A percentile compares a stretch with the other conserved stretches of the same genome.
These are phyloP conservation scores for Podospora australis DNA, from an alignment of 495 filamentous ascomycete species.

Conservation along the genomic window DNA sequence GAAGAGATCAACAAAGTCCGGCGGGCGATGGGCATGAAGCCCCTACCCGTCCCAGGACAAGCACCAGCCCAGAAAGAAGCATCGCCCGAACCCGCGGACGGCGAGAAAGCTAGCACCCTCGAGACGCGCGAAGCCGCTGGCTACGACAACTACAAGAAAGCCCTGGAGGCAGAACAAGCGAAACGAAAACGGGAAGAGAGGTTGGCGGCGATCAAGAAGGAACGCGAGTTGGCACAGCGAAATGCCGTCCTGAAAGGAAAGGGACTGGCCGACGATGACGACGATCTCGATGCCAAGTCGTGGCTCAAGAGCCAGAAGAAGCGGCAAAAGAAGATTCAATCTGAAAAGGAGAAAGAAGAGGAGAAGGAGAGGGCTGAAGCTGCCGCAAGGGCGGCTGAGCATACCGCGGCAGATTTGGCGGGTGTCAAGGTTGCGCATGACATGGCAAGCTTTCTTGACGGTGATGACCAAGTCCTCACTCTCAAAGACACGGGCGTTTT, in stretches of 20 bases:
- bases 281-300: slow-evolving; percentile 67
- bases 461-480: slow-evolving; percentile 77
- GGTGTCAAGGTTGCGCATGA: slow-evolving; percentile 91
- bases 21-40: slow-evolving; percentile 80
- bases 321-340: slow-evolving; percentile 81
- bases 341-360: slow-evolving; percentile 63
- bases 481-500: slow-evolving; percentile 85
- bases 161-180: slow-evolving; percentile 49
- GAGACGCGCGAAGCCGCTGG: slow-evolving; percentile 72
- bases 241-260: slow-evolving; percentile 69
- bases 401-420: slow-evolving; percentile 76
- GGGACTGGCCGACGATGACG: slow-evolving; percentile 66
- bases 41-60: slow-evolving; percentile 73
- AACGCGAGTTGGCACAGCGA: slow-evolving; percentile 72
- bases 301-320: slow-evolving; percentile 89
- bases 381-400: slow-evolving; percentile 46
- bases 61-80: slow-evolving; percentile 27
- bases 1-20: slow-evolving; percentile 94
- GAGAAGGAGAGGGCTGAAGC: slow-evolving; percentile 60
- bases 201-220: slow-evolving; percentile 76
- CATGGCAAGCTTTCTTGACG: slow-evolving; percentile 66
- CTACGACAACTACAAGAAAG: slow-evolving; percentile 55
- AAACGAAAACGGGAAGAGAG: slow-evolving; percentile 73
- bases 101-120: slow-evolving; percentile 70
- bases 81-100: slow-evolving; percentile 28